A percentile compares a stretch with the other conserved stretches of the same genome.
Evolutionary conservation across 768 basidiomycete genomes (phyloP).

Genomic region (Trametes maxima): DNA sequence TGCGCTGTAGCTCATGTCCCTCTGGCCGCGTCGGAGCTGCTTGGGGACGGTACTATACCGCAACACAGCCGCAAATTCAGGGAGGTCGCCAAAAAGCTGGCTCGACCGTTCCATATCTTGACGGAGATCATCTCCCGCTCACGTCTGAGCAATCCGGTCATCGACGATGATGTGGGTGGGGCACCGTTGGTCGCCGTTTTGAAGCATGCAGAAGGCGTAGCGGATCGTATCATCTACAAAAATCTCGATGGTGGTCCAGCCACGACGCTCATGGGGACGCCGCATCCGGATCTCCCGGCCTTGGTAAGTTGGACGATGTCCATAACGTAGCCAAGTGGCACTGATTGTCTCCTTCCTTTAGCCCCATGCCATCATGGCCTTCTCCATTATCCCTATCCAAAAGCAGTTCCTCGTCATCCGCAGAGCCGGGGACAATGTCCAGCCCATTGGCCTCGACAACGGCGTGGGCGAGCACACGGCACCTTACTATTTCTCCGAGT

Average conservation of each 20-base stretch:
- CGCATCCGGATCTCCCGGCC: not conserved
- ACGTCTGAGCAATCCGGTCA: constrained; percentile 37
- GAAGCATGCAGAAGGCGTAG: constrained; percentile 35
- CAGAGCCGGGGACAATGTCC: not conserved
- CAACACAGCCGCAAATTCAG: constrained; percentile 43
- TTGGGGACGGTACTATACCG: constrained; percentile 44
- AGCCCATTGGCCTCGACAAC: not conserved
- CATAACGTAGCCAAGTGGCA: no score
- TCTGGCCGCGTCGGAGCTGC: constrained; percentile 45
- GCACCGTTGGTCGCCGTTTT: constrained; percentile 45
- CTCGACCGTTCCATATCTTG: constrained; percentile 45
- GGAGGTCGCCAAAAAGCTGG: constrained; percentile 37
- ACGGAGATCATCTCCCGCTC: constrained; percentile 32
- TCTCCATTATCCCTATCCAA: constrained; percentile 25
- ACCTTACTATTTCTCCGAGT: constrained; percentile 19
- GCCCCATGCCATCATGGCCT: constrained; percentile 19
- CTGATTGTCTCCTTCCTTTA: not conserved
- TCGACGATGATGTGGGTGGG: constrained; percentile 43
- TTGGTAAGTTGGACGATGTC: not conserved
- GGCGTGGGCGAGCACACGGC: not conserved
- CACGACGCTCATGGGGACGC: constrained; percentile 41
- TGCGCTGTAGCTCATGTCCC: constrained; percentile 45
- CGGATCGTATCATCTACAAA: constrained; percentile 44
- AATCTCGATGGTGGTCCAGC: constrained; percentile 40
- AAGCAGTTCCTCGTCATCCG: constrained; percentile 29